phyloP scores from a whole-genome alignment of 2,329 filamentous ascomycete species.

The Penicillium sp. region DNA sequence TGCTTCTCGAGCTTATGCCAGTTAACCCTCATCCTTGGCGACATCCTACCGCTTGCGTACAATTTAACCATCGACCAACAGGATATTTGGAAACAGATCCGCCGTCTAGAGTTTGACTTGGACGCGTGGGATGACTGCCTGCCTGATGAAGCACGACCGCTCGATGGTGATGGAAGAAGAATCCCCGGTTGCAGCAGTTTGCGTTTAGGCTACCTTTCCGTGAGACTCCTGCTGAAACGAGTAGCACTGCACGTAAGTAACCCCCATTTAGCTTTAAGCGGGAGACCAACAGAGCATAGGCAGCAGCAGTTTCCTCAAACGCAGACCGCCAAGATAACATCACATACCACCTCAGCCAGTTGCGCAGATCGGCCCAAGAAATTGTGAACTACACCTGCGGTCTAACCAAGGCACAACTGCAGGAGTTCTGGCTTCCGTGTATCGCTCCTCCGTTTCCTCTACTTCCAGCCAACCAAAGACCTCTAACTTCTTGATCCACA shows the following conservation, averaged over 20 bases:
- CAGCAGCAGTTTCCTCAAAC: slow-evolving; percentile 41
- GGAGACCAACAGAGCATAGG: slow-evolving; percentile 8
- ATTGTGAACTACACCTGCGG: slow-evolving; percentile 30
- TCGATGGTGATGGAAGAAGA: slow-evolving; percentile 39
- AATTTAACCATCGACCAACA: slow-evolving; percentile 36
- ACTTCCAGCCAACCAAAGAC: background rate
- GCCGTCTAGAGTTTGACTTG: slow-evolving; percentile 43
- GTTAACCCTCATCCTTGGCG: slow-evolving; percentile 47
- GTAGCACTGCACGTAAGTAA: slow-evolving; percentile 35
- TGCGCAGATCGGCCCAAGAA: slow-evolving; percentile 29
- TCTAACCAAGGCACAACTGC: slow-evolving; percentile 27
- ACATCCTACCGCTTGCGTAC: slow-evolving; percentile 33
- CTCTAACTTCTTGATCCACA: slow-evolving; percentile 2
- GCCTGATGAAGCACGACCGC: slow-evolving; percentile 30
- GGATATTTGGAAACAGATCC: slow-evolving; percentile 24
- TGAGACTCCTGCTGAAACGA: slow-evolving; percentile 51
- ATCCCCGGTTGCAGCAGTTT: slow-evolving; percentile 54
- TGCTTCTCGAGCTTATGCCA: slow-evolving; percentile 36
- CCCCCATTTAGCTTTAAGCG: background rate
- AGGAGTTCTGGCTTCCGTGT: slow-evolving; percentile 38
- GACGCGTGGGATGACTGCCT: slow-evolving; percentile 50
- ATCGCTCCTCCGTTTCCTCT: slow-evolving; percentile 3
- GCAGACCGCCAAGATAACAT: slow-evolving; percentile 21
- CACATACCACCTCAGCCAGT: slow-evolving; percentile 26
- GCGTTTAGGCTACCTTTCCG: slow-evolving; percentile 53